Percentiles rank a stretch among this genome's conserved stretches.
Evolutionary conservation across 495 filamentous ascomycete genomes (phyloP).

Genomic region (Talaromyces thailandensis): DNA sequence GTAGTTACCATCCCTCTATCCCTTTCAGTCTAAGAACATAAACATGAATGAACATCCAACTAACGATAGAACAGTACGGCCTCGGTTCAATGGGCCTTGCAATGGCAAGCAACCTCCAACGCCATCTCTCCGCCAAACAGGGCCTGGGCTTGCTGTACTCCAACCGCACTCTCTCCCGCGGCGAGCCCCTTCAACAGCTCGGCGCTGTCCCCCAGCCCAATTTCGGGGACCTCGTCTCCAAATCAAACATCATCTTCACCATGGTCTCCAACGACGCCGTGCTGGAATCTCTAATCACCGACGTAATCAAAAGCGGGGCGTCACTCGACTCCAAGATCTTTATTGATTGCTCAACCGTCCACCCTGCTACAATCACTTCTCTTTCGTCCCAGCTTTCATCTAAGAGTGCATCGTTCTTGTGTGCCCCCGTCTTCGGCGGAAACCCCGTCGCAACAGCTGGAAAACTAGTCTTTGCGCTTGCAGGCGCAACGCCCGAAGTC

Average conservation of each 20-base stretch:
- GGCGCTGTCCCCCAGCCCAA: constrained; percentile 25
- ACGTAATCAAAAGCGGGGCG: constrained; percentile 20
- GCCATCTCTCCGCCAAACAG: constrained; percentile 30
- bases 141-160: constrained; percentile 28
- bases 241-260: constrained; percentile 36
- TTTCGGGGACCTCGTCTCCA: constrained; percentile 26
- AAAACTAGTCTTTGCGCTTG: constrained; percentile 39
- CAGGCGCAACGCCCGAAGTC: constrained; percentile 19
- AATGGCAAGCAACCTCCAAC: constrained; percentile 39
- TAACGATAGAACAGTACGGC: constrained; percentile 23
- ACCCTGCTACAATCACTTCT: constrained; percentile 27
- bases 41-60: neutral
- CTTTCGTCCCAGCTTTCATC: constrained; percentile 26
- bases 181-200: constrained; percentile 23
- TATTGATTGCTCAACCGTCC: constrained; percentile 40
- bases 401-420: constrained; percentile 27
- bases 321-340: constrained; percentile 29
- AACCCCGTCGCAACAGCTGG: constrained; percentile 34
- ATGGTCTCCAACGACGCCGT: constrained; percentile 38
- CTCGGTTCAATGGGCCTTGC: constrained; percentile 42
- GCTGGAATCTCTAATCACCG: constrained; percentile 25
- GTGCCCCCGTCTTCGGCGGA: constrained; percentile 38
- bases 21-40: neutral
- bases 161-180: constrained; percentile 37
- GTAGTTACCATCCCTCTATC: neutral